Evolutionary conservation across 2,329 filamentous ascomycete species (phyloP).

Genomic region (Dactylellina haptotyla): DNA sequence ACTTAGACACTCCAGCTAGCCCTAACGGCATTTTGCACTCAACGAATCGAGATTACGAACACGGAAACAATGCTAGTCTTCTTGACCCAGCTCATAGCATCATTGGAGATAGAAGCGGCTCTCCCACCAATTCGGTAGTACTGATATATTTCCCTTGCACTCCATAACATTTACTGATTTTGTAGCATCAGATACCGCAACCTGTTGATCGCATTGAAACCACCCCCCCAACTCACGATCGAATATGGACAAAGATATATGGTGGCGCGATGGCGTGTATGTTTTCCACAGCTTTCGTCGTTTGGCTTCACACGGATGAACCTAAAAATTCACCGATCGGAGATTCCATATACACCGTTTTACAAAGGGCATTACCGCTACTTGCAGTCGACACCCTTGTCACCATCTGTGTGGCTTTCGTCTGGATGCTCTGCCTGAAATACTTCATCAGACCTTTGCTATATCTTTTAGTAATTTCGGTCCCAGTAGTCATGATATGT

Average conservation of each 20-base stretch:
- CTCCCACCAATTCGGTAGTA: constrained; percentile 69
- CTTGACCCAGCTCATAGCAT: constrained; percentile 77
- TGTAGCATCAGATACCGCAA: constrained; percentile 56
- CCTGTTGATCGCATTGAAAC: constrained; percentile 58
- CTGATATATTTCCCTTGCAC: not conserved
- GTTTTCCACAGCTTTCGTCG: constrained; percentile 86
- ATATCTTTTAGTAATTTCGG: constrained; percentile 79
- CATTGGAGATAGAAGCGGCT: constrained; percentile 68
- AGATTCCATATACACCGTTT: constrained; percentile 91
- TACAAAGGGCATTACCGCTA: constrained; percentile 87
- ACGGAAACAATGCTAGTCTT: not conserved
- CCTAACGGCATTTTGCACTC: constrained; percentile 71
- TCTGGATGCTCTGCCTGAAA: constrained; percentile 88
- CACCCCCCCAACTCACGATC: constrained; percentile 82
- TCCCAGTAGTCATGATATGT: constrained; percentile 84
- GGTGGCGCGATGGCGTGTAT: constrained; percentile 84
- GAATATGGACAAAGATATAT: constrained; percentile 91
- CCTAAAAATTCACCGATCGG: constrained; percentile 77
- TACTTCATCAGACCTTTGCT: constrained; percentile 90
- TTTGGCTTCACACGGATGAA: constrained; percentile 84
- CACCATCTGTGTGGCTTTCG: constrained; percentile 83
- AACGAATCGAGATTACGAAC: constrained; percentile 7
- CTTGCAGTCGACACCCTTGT: constrained; percentile 90
- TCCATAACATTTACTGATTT: constrained; percentile 12
- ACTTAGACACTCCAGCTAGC: constrained; percentile 6